Base-by-base conservation (phyloP, 2,329 filamentous ascomycete genomes). In the Zasmidium angulare region DNA sequence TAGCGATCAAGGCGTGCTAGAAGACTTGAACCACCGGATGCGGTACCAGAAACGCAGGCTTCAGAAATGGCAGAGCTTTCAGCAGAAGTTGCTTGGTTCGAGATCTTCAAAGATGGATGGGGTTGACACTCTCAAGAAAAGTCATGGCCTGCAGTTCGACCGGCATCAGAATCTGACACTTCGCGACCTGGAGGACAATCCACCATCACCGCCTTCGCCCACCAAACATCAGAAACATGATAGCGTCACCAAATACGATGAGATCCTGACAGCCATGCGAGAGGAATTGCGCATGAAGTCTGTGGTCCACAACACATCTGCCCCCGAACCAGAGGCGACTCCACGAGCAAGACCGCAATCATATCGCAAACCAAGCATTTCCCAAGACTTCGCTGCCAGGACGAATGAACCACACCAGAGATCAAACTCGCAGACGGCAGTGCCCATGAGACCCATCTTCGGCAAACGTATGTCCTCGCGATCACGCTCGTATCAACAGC, bases 11-110 rank as follows among this genome's bases (percentile, higher is more conserved):
- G 84, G 86, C 0, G 75, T 92, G 1, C 69, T 96, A 20, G 83
- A 89, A 62, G 87, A 92, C 69, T 77, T 97, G 3, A 88, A 93
- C 55, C 75, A 76, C 20, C 83, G 90, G 14, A 84, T 95, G 0
- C 78, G 80, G 47, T 78, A 82, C 6, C 91, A 96, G 67, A 83
- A 83, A 55, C 81, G 83, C 48, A 84, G 91, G 43, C 74, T 96
- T 24, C 81, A 84, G 54, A 86, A 83, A 72, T 96, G 91, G 92
- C 83, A 88, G 66, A 80, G 79, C n/a, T 91, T 91, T 62, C 76
- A 78, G 79, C 84, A 62, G 17, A 62, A 64, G 29, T 51, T 73
- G 17, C 58, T 68, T n/a, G 58, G 59, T 4, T 58, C 59, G 14
- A 65, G 64, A 20, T 59, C 58, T 4, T 50, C 58, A 22, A 31